Evolutionary conservation across 1,139 yeast genomes (phyloP).

Genomic region (Candida tetrigidarum): DNA sequence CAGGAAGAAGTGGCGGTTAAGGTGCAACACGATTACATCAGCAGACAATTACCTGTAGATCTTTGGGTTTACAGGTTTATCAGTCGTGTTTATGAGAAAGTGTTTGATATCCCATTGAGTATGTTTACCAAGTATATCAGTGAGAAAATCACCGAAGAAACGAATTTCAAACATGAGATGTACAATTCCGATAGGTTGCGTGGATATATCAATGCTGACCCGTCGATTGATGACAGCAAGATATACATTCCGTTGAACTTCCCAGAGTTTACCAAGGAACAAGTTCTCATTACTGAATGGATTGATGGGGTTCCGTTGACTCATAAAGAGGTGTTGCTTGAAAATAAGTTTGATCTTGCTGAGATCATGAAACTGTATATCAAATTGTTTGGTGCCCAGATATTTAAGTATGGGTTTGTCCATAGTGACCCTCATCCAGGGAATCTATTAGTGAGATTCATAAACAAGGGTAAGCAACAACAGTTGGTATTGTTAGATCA

Average conservation of each 20-base stretch:
- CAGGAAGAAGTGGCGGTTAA: constrained; percentile 74
- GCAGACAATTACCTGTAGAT: constrained; percentile 61
- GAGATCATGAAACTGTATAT: constrained; percentile 56
- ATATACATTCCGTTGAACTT: constrained; percentile 56
- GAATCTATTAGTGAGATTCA: constrained; percentile 59
- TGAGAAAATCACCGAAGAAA: constrained; percentile 60
- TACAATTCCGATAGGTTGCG: constrained; percentile 46
- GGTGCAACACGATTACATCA: constrained; percentile 66
- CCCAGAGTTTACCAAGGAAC: constrained; percentile 46
- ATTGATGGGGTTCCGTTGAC: constrained; percentile 68
- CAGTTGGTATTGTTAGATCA: constrained; percentile 76
- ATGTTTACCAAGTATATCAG: constrained; percentile 62
- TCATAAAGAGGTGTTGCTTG: constrained; percentile 45
- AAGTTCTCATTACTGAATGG: constrained; percentile 74
- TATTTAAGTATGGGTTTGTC: constrained; percentile 74
- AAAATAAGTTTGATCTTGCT: constrained; percentile 44
- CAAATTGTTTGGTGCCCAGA: constrained; percentile 65
- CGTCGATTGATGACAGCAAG: constrained; percentile 23
- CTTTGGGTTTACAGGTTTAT: constrained; percentile 57
- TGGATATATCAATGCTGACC: constrained; percentile 26
- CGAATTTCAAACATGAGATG: constrained; percentile 62
- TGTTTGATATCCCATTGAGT: constrained; percentile 67
- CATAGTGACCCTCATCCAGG: constrained; percentile 91
- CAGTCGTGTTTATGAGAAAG: constrained; percentile 56
- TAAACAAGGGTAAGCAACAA: constrained; percentile 50